Percentiles rank a stretch among this genome's conserved stretches.
These are phyloP conservation scores for Tilletia setariae DNA, from an alignment of 1,284 basidiomycete species.

Conservation along the genomic window DNA sequence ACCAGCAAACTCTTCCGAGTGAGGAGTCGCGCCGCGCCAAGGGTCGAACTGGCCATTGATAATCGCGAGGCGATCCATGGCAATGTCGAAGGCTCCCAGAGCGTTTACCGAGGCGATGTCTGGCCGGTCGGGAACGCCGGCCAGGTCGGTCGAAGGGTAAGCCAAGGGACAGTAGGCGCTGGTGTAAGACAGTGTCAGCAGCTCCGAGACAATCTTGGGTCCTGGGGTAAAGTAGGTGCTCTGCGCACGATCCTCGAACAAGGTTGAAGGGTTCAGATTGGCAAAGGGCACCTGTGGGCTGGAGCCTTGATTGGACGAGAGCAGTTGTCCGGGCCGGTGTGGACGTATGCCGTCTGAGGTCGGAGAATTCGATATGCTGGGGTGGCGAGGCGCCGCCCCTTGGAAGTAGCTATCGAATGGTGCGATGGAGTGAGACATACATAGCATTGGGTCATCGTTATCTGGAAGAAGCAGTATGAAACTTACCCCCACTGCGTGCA, in stretches of 20 bases:
- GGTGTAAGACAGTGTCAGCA: slow-evolving; percentile 72
- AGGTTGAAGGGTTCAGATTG: slow-evolving; percentile 22
- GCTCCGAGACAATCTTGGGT: slow-evolving; percentile 69
- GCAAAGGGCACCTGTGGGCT: not conserved
- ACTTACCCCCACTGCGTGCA: slow-evolving; percentile 67
- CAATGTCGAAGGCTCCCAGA: slow-evolving; percentile 60
- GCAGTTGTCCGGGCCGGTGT: not conserved
- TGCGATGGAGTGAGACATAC: no score
- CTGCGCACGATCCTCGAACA: slow-evolving; percentile 24
- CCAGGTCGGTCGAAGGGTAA: slow-evolving; percentile 73
- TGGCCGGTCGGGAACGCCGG: slow-evolving; percentile 68
- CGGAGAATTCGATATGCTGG: not conserved
- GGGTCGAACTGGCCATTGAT: slow-evolving; percentile 82
- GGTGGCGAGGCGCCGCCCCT: slow-evolving; percentile 1
- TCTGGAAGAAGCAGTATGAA: no score
- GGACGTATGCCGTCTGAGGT: not conserved
- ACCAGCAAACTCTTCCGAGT: slow-evolving; percentile 64
- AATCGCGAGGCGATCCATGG: slow-evolving; percentile 74
- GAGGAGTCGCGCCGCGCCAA: slow-evolving; percentile 81
- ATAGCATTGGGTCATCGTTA: no score
- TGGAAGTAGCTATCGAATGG: slow-evolving; percentile 65
- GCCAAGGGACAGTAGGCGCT: slow-evolving; percentile 77
- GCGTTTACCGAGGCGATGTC: slow-evolving; percentile 75
- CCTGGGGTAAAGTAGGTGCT: slow-evolving; percentile 27
- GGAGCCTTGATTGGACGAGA: no score